These are phyloP conservation scores for Taphrina betulina DNA, from an alignment of 1,139 yeast genomes.

Conservation along the genomic window DNA sequence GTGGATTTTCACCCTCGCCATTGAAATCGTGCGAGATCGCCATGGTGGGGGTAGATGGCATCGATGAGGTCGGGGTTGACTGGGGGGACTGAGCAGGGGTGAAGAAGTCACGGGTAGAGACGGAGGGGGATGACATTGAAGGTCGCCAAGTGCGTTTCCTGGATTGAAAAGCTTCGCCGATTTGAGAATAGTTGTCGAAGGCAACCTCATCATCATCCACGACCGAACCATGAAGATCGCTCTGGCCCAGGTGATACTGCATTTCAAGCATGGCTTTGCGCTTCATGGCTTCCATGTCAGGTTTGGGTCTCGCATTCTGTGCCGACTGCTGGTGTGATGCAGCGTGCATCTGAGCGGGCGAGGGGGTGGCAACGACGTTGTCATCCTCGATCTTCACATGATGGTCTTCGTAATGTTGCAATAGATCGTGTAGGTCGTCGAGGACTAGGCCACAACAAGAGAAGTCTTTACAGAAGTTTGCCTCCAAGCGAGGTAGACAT, in stretches of 20 bases:
- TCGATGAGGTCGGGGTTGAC: conserved; percentile 34
- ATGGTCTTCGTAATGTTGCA: conserved; percentile 94
- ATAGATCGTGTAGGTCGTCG: conserved; percentile 88
- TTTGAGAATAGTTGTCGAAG: conserved; percentile 14
- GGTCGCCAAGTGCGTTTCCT: conserved; percentile 25
- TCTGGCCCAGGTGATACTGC: conserved; percentile 21
- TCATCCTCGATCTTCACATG: conserved; percentile 59
- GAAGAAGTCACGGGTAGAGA: conserved; percentile 35
- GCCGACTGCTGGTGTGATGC: neutral
- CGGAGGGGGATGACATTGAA: conserved; percentile 30
- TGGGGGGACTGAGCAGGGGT: conserved; percentile 33
- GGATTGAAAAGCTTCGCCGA: conserved; percentile 14
- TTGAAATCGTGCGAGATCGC: conserved; percentile 28
- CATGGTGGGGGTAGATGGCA: conserved; percentile 34
- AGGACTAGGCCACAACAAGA: conserved; percentile 90
- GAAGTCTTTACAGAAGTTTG: conserved; percentile 93
- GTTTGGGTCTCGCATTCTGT: conserved; percentile 34
- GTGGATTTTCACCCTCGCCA: conserved; percentile 19
- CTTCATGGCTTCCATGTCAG: conserved; percentile 31
- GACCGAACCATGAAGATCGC: neutral
- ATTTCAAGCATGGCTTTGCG: conserved; percentile 30
- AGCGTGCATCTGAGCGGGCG: too few species aligned
- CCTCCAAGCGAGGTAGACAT: conserved; percentile 86
- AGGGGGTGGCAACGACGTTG: conserved; percentile 35
- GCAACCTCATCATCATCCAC: conserved; percentile 28